Evolutionary conservation across 805 yeast genomes (phyloP), one percentile per base, ranked within the genome.

Genomic region (Yarrowia sp.): DNA sequence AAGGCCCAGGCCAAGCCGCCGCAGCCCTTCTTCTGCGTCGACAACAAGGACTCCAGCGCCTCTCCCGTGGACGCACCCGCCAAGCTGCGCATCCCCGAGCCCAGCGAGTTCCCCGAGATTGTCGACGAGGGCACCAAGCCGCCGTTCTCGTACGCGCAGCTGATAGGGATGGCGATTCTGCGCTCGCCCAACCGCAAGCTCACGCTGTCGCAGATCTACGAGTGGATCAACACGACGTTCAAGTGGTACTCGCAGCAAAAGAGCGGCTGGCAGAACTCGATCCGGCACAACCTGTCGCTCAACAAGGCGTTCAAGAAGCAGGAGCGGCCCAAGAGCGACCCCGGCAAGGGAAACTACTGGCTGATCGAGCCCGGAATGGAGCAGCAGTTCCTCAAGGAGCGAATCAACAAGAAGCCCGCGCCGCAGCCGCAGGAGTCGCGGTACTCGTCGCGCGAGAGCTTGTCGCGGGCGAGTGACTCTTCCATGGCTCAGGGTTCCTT

Each of bases 211-310:
- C 97, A 90, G 69, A 94, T 93, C 41, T 93, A 93, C 76, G 80
- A 78, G 68, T 93, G 99, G 99, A 94, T 93, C 44, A 84, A 94
- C 8, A 84, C 84, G 46, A 87, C 96, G 35, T 93, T 92, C 73
- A 82, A 80, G 65, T 93, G 86, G 72, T 94, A 94, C 74, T 84
- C 85, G 66, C 84, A 83, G 65, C 87, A 88, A 63, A 96, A 90
- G 68, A 87, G 90, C 10, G 97, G 97, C 25, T 93, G 99, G 99
- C 97, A 93, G 74, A 93, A 93, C 75, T 92, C 97, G 32, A 94
- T 93, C 65, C 85, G 99, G 65, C 99, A 93, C 74, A 93, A 94
- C 67, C 77, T 93, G 29, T 90, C 97, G 12, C 80, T 93, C 68
- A 94, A 93, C 74, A 94, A 94, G 71, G 97, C 97, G 0, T 93